phyloP scores from a whole-genome alignment of 257 asterid genomes.

The Solanum clarkiae region DNA sequence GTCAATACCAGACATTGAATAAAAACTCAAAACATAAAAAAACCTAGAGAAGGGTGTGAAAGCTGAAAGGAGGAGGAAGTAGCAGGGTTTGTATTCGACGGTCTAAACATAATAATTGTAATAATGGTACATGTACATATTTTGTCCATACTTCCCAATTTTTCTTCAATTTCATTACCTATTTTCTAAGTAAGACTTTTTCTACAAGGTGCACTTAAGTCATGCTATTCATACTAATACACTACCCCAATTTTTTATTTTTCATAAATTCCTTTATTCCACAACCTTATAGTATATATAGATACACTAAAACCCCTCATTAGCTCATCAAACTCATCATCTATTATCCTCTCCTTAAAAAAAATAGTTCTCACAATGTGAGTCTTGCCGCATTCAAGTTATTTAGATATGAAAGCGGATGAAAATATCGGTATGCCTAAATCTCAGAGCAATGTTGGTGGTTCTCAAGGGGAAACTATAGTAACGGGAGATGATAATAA shows the following conservation, averaged over 20 bases:
- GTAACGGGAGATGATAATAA: neutral
- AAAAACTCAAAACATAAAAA: too few relatives aligned
- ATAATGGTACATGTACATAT: neutral
- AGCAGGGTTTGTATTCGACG: neutral
- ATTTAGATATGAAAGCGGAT: conserved; percentile 31
- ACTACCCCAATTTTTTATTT: neutral
- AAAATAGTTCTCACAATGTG: neutral
- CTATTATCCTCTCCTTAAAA: too few relatives aligned
- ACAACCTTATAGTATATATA: neutral
- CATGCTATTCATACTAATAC: too few relatives aligned
- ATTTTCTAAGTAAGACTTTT: neutral
- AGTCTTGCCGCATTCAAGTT: too few relatives aligned
- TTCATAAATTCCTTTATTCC: neutral
- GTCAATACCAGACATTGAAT: too few relatives aligned
- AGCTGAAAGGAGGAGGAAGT: neutral
- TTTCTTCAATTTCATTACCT: neutral
- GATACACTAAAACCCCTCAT: neutral
- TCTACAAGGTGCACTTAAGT: neutral
- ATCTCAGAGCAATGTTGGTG: too few relatives aligned
- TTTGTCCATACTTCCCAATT: neutral
- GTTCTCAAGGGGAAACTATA: conserved; percentile 1
- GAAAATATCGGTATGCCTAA: conserved; percentile 30
- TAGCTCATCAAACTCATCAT: too few relatives aligned
- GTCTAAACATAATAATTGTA: neutral
- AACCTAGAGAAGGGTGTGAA: too few relatives aligned